Percentiles rank a stretch among this genome's conserved stretches.
These are phyloP conservation scores for Parachlorella kessleri DNA, from an alignment of 139 green algal genomes.

Conservation along the genomic window DNA sequence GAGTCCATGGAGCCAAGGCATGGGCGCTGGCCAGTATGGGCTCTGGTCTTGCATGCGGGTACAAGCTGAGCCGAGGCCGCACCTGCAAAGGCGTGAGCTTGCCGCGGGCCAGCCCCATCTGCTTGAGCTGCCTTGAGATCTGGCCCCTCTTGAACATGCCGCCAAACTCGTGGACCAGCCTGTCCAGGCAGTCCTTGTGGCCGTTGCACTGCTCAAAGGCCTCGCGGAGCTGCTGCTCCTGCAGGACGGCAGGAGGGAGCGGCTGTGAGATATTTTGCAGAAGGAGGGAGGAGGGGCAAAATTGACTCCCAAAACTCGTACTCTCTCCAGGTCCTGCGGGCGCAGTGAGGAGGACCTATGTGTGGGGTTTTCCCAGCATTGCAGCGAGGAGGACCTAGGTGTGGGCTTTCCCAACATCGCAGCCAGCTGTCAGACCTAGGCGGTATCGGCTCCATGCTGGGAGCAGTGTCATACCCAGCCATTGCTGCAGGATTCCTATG, in stretches of 20 bases:
- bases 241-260: not conserved
- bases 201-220: conserved; percentile 45
- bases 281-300: not conserved
- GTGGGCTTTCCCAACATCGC: too few relatives aligned
- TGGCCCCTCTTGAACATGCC: conserved; percentile 43
- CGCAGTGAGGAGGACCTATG: too few relatives aligned
- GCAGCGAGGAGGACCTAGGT: too few relatives aligned
- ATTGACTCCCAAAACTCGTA: not conserved
- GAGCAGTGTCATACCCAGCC: too few relatives aligned
- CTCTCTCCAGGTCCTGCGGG: too few relatives aligned
- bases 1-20: not conserved
- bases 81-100: conserved; percentile 50
- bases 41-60: not conserved
- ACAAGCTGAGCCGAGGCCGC: not conserved
- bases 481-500: too few relatives aligned
- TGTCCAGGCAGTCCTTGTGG: conserved; percentile 36
- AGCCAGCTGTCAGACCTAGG: too few relatives aligned
- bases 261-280: not conserved
- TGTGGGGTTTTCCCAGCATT: too few relatives aligned
- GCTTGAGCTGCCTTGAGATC: conserved; percentile 47
- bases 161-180: conserved; percentile 42
- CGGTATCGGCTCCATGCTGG: too few relatives aligned
- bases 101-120: conserved; percentile 45
- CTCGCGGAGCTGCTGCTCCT: conserved; percentile 12
- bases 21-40: not conserved